These are phyloP conservation scores for Nepenthes mirabilis DNA, from an alignment of 148 eudicot species.

Conservation along the genomic window DNA sequence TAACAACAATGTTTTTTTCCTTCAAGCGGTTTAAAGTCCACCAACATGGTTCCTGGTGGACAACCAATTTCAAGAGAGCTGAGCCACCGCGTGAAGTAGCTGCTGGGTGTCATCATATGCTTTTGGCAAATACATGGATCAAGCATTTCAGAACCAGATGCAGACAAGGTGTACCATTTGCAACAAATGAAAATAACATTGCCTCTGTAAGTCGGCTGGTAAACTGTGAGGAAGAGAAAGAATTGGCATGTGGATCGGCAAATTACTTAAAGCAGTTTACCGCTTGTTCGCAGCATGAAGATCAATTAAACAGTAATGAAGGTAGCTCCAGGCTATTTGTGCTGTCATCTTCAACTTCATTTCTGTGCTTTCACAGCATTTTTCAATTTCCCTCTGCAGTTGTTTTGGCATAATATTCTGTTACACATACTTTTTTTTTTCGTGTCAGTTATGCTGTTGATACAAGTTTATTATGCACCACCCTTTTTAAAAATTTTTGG, in stretches of 20 bases:
- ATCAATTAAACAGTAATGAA: constrained; percentile 27
- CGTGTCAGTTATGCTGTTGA: too few species aligned
- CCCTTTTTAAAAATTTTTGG: too few species aligned
- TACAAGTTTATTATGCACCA: too few species aligned
- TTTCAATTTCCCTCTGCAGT: too few species aligned
- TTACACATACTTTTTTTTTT: too few species aligned
- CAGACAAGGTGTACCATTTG: constrained; percentile 11
- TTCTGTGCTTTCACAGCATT: too few species aligned
- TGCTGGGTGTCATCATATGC: constrained; percentile 12
- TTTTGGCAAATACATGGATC: constrained; percentile 47
- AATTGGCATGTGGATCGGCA: constrained; percentile 12
- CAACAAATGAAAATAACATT: constrained; percentile 4
- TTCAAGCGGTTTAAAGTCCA: constrained; percentile 45
- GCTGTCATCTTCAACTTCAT: too few species aligned
- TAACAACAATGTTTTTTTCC: background rate
- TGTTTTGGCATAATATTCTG: too few species aligned
- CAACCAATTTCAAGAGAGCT: constrained; percentile 20
- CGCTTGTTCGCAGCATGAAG: constrained; percentile 12
- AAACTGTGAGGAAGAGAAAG: constrained; percentile 8
- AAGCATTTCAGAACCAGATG: constrained; percentile 32
- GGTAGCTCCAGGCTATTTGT: constrained; percentile 15
- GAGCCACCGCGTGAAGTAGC: constrained; percentile 19
- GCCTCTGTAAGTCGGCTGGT: constrained; percentile 11
- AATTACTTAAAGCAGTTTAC: constrained; percentile 9
- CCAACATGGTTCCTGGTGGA: constrained; percentile 48